phyloP scores from a whole-genome alignment of 371 early-diverging fungal genomes.

The Mortierella sp. region DNA sequence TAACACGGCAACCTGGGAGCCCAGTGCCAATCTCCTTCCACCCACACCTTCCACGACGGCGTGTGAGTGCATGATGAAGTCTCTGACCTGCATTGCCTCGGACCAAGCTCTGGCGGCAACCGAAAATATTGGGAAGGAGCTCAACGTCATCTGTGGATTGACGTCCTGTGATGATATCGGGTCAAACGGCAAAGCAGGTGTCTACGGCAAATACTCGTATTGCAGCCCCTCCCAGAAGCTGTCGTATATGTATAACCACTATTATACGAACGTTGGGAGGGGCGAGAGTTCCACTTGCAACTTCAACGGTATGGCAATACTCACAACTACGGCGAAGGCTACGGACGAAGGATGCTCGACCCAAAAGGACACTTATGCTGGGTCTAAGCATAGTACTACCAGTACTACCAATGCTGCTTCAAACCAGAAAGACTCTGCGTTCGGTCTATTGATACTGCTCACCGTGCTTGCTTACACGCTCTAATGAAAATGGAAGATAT shows the following conservation, averaged over 20 bases:
- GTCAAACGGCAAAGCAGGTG: slow-evolving; percentile 61
- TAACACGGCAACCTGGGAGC: slow-evolving; percentile 64
- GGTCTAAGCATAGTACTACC: no score
- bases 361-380: neutral
- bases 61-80: slow-evolving; percentile 75
- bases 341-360: slow-evolving; percentile 11
- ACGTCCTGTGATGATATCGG: slow-evolving; percentile 63
- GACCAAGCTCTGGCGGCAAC: slow-evolving; percentile 50
- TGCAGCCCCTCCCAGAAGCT: slow-evolving; percentile 64
- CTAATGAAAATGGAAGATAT: no score
- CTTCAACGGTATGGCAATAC: slow-evolving; percentile 43
- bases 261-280: slow-evolving; percentile 36
- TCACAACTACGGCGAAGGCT: slow-evolving; percentile 1
- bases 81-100: slow-evolving; percentile 67
- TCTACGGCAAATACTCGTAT: slow-evolving; percentile 64
- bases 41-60: slow-evolving; percentile 73
- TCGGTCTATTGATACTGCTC: neutral
- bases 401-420: neutral
- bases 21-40: slow-evolving; percentile 62
- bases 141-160: slow-evolving; percentile 63
- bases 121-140: slow-evolving; percentile 32
- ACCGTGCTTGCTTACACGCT: neutral
- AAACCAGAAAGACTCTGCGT: neutral
- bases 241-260: slow-evolving; percentile 49
- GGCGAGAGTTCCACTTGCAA: slow-evolving; percentile 35